Conservation (phyloP, 305 asterid genomes). For the Solanum hybrid region DNA sequence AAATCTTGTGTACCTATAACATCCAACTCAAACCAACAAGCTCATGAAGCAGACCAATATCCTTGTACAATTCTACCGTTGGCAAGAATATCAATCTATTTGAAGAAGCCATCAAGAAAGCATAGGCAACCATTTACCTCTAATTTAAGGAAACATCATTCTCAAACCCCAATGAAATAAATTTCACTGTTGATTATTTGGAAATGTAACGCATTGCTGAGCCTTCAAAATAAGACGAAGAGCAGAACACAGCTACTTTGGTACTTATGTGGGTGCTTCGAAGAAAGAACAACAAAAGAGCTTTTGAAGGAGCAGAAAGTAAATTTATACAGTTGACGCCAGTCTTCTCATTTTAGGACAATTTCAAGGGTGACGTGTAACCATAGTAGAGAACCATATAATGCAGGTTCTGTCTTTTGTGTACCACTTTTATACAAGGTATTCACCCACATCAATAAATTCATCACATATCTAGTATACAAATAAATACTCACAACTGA, state of each 20-base stretch:
- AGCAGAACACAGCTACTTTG: neutral
- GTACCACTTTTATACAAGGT: neutral
- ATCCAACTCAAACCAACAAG: neutral
- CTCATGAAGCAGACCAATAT: neutral
- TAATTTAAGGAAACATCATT: neutral
- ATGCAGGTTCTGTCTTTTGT: neutral
- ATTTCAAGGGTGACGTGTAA: neutral
- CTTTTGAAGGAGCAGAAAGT: neutral
- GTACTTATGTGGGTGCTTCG: neutral
- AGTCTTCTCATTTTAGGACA: neutral
- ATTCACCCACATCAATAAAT: neutral
- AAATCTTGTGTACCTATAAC: neutral
- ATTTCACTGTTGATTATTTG: neutral
- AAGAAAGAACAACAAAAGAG: neutral
- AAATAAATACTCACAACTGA: neutral
- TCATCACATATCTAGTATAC: neutral
- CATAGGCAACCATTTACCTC: neutral
- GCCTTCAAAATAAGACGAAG: neutral
- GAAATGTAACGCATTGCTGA: neutral
- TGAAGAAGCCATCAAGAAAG: neutral
- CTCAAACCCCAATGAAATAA: neutral
- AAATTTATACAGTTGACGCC: neutral
- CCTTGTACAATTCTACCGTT: neutral
- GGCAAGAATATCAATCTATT: neutral
- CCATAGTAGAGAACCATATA: neutral